These are phyloP conservation scores for Apiospora aurea DNA, from an alignment of 2,329 filamentous ascomycete genomes.

Conservation along the genomic window DNA sequence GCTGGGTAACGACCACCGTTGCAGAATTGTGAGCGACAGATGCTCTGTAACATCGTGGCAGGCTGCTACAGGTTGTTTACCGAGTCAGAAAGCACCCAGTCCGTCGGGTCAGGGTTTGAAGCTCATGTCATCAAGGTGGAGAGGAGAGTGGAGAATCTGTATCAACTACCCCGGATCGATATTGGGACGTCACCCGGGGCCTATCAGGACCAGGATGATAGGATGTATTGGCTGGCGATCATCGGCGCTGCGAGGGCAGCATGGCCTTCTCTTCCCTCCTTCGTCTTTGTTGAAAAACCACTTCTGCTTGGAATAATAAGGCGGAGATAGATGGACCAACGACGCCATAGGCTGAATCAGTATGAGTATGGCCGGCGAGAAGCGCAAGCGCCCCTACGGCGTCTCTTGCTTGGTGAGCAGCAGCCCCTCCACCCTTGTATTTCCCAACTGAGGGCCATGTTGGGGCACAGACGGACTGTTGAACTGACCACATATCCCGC, in stretches of 20 bases:
- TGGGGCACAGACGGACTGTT: background rate
- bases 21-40: background rate
- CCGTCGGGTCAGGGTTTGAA: constrained; percentile 1
- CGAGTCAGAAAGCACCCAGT: background rate
- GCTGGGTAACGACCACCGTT: background rate
- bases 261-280: background rate
- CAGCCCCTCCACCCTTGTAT: background rate
- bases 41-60: background rate
- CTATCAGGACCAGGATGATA: constrained; percentile 12
- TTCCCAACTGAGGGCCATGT: background rate
- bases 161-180: constrained; percentile 13
- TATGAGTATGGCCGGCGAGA: constrained; percentile 2
- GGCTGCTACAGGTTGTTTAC: background rate
- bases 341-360: background rate
- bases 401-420: constrained; percentile 5
- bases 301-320: background rate
- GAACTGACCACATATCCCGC: background rate
- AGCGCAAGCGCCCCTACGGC: constrained; percentile 22
- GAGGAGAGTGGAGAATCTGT: background rate
- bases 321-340: background rate
- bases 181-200: background rate
- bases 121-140: background rate
- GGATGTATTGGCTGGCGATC: background rate
- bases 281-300: background rate
- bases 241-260: background rate